phyloP scores from a whole-genome alignment of 768 basidiomycete species.

The Jaapia argillacea region DNA sequence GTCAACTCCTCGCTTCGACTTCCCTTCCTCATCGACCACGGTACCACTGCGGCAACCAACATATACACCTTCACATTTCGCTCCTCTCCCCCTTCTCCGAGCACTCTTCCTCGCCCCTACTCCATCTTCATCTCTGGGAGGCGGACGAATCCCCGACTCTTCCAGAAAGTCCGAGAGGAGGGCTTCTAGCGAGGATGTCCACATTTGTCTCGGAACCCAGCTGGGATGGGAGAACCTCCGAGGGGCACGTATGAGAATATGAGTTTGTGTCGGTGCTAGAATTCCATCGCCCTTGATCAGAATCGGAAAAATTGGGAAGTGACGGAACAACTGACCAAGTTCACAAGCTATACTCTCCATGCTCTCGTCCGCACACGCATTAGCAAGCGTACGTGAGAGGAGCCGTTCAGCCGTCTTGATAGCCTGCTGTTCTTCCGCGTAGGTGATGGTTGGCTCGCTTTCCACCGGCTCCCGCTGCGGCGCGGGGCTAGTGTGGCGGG shows the following conservation, averaged over 20 bases:
- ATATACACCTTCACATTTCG: background rate
- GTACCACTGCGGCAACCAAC: background rate
- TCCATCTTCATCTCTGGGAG: no score
- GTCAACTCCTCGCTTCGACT: no score
- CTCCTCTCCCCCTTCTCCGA: no score
- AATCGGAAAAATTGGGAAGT: background rate
- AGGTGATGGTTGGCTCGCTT: slow-evolving; percentile 6
- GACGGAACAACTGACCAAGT: no score
- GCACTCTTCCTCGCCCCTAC: no score
- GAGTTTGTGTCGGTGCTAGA: slow-evolving; percentile 37
- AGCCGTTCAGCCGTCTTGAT: slow-evolving; percentile 27
- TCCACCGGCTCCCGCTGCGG: slow-evolving; percentile 2
- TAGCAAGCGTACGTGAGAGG: slow-evolving; percentile 33
- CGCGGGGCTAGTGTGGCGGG: background rate
- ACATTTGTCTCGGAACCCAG: slow-evolving; percentile 37
- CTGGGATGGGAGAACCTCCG: slow-evolving; percentile 35
- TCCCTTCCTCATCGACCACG: no score
- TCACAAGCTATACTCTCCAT: no score
- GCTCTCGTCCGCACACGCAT: slow-evolving; percentile 33
- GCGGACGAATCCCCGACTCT: background rate
- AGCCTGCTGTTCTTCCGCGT: slow-evolving; percentile 23
- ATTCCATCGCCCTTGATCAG: background rate
- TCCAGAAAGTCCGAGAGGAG: slow-evolving; percentile 10
- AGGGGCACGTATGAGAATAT: slow-evolving; percentile 36
- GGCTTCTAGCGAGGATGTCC: slow-evolving; percentile 25